A percentile compares a stretch with the other conserved stretches of the same genome.
Evolutionary conservation across 495 filamentous ascomycete species (phyloP).

Genomic region (Tuber brumale): DNA sequence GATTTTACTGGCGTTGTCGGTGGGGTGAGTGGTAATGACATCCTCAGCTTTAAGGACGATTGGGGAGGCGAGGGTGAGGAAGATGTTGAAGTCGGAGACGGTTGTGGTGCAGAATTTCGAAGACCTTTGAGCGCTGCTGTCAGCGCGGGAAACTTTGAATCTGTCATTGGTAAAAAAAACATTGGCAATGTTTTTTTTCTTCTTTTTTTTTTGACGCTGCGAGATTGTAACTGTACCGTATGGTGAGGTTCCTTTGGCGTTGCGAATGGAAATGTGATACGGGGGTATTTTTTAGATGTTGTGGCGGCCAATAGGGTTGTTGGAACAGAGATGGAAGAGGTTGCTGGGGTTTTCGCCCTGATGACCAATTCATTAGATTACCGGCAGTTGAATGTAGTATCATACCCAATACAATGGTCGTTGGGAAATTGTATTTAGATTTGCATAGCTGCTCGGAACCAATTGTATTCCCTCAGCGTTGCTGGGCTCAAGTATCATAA

Average conservation of each 20-base stretch:
- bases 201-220: neutral
- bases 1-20: neutral
- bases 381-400: neutral
- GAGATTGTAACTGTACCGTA: neutral
- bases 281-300: neutral
- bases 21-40: neutral
- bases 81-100: neutral
- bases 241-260: neutral
- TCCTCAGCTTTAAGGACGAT: neutral
- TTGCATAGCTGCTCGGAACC: neutral
- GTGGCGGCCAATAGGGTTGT: conserved; percentile 4
- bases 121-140: neutral
- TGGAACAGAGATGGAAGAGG: neutral
- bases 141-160: neutral
- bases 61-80: neutral
- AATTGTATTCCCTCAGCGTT: neutral
- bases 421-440: neutral
- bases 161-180: neutral
- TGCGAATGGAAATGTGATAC: neutral
- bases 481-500: neutral
- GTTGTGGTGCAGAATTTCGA: neutral
- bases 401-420: neutral
- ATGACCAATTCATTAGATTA: neutral
- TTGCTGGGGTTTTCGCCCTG: neutral
- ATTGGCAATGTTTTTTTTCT: neutral